Conservation (phyloP, 495 filamentous ascomycete genomes). For the Xylaria telfairii region DNA sequence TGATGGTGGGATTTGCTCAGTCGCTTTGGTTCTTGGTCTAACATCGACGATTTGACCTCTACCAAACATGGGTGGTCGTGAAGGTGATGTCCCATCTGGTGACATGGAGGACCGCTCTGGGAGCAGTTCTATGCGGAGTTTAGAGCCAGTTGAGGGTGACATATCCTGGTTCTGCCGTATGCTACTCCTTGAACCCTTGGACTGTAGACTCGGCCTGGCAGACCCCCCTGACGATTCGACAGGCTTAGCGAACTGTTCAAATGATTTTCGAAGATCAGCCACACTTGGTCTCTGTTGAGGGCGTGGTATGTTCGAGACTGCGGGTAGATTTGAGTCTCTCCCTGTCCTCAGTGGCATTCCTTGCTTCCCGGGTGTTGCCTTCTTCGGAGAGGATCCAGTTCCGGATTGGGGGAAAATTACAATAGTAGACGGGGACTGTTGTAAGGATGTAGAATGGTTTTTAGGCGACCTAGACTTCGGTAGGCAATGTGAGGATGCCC, state of each 20-base stretch:
- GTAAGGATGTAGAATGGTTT: slow-evolving; percentile 25
- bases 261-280: slow-evolving; percentile 44
- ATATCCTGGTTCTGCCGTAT: neutral
- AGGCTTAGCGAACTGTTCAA: slow-evolving; percentile 33
- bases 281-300: slow-evolving; percentile 41
- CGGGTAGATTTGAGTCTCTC: neutral
- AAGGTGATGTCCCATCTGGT: neutral
- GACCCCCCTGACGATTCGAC: neutral
- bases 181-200: neutral
- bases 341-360: neutral
- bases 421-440: slow-evolving; percentile 23
- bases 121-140: neutral
- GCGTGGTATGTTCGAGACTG: neutral
- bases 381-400: neutral
- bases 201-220: neutral
- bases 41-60: slow-evolving; percentile 11
- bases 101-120: neutral
- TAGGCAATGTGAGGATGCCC: slow-evolving; percentile 14
- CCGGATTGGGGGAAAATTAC: slow-evolving; percentile 1
- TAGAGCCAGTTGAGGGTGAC: neutral
- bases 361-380: neutral
- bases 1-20: neutral
- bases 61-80: neutral
- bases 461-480: slow-evolving; percentile 15
- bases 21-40: neutral